These are phyloP conservation scores for Rhododendron williamsianum DNA, from an alignment of 148 eudicot genomes.

Conservation along the genomic window DNA sequence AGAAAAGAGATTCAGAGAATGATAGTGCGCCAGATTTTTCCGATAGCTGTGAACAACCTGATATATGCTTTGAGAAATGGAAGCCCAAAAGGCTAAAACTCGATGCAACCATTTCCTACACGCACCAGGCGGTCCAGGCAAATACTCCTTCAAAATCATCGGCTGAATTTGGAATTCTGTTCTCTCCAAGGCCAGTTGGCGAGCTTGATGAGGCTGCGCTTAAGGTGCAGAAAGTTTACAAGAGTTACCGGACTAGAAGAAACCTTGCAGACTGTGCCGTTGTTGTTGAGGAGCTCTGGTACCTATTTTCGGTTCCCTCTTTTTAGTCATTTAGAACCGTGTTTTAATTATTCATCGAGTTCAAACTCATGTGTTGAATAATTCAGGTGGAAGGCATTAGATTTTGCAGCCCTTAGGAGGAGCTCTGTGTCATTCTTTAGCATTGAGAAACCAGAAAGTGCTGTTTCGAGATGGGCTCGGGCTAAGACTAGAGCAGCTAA, in stretches of 20 bases:
- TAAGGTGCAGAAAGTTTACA: conserved; percentile 22
- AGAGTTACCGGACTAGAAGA: conserved; percentile 24
- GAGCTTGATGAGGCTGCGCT: conserved; percentile 20
- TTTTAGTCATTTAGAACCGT: neutral
- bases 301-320: neutral
- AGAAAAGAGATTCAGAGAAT: neutral
- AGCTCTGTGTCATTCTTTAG: conserved; percentile 20
- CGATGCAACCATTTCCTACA: conserved; percentile 3
- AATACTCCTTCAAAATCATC: neutral
- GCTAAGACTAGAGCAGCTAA: conserved; percentile 24
- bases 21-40: neutral
- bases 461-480: conserved; percentile 28
- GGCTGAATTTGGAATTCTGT: neutral
- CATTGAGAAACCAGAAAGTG: conserved; percentile 19
- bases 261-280: conserved; percentile 28
- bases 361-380: neutral
- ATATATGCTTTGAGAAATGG: conserved; percentile 1
- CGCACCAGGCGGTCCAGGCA: neutral
- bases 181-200: conserved; percentile 1
- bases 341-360: neutral
- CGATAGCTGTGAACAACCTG: neutral
- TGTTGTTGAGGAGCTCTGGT: conserved; percentile 26
- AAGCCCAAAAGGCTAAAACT: conserved; percentile 6
- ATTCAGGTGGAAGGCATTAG: conserved; percentile 27
- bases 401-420: conserved; percentile 20